phyloP scores from a whole-genome alignment of 345 rosid species.

The Murraya koenigii region DNA sequence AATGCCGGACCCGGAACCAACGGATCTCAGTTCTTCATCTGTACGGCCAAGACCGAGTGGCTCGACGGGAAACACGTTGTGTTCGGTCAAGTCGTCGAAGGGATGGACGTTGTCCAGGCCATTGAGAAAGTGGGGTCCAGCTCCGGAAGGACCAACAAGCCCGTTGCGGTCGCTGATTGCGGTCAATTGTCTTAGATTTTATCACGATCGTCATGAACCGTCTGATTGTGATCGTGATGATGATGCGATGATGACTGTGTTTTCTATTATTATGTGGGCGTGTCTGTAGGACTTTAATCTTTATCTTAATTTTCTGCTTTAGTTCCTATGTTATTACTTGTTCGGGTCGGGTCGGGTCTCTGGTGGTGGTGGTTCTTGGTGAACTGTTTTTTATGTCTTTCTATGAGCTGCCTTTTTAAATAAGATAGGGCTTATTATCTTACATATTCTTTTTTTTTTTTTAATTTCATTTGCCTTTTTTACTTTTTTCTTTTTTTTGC shows the following conservation, averaged over 20 bases:
- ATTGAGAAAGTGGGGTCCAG: constrained; percentile 68
- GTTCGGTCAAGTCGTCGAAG: constrained; percentile 67
- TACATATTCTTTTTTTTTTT: too few species aligned
- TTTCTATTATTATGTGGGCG: neutral
- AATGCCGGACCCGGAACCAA: constrained; percentile 72
- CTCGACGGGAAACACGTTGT: constrained; percentile 84
- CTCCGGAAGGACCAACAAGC: constrained; percentile 54
- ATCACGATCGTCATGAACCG: neutral
- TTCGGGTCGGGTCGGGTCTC: neutral
- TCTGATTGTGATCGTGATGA: neutral
- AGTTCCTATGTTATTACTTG: neutral
- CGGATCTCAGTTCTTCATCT: constrained; percentile 77
- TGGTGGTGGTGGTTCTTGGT: too few species aligned
- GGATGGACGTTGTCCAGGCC: constrained; percentile 55
- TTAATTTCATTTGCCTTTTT: too few species aligned
- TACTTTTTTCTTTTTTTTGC: too few species aligned
- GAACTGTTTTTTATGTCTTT: constrained; percentile 1
- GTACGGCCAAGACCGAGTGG: constrained; percentile 66
- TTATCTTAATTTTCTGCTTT: neutral
- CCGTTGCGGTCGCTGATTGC: constrained; percentile 51
- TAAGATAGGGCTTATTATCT: constrained; percentile 18
- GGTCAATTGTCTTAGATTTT: constrained; percentile 52
- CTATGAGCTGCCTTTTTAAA: constrained; percentile 20
- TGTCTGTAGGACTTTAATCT: neutral
- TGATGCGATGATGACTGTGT: neutral